phyloP scores from a whole-genome alignment of 1,284 basidiomycete genomes.

The Trichosporon sp. region DNA sequence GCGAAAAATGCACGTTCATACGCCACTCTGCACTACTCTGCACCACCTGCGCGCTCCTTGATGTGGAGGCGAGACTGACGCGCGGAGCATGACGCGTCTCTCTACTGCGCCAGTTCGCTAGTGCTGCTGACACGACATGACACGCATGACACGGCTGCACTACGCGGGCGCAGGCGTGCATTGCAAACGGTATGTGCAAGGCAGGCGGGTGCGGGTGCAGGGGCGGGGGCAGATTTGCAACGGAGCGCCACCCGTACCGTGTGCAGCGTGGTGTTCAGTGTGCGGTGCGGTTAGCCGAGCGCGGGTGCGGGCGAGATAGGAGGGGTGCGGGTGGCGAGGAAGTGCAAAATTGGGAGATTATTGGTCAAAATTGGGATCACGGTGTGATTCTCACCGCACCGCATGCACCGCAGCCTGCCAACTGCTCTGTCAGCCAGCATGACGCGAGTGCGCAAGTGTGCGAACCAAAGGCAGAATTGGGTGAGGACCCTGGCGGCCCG shows the following conservation, averaged over 20 bases:
- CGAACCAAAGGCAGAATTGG: too few relatives aligned
- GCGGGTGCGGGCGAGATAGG: background rate
- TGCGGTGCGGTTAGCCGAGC: background rate
- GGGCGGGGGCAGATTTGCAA: constrained; percentile 10
- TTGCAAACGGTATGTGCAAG: background rate
- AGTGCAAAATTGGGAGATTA: background rate
- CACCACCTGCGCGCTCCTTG: too few relatives aligned
- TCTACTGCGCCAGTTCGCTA: background rate
- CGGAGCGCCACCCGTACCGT: background rate
- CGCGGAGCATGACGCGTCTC: background rate
- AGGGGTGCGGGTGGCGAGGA: background rate
- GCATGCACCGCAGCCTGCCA: too few relatives aligned
- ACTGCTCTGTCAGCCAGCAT: background rate
- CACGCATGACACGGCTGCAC: background rate
- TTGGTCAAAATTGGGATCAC: background rate
- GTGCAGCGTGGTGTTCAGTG: too few relatives aligned
- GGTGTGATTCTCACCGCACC: background rate
- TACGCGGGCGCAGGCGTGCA: background rate
- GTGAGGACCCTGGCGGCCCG: background rate
- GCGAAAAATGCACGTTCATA: constrained; percentile 9
- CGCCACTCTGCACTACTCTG: background rate
- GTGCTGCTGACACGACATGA: constrained; percentile 6
- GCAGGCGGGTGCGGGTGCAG: background rate
- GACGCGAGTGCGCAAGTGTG: background rate
- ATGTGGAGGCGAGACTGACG: background rate